These are phyloP conservation scores for Dichomitus squalens DNA, from an alignment of 1,284 basidiomycete genomes.

Conservation along the genomic window DNA sequence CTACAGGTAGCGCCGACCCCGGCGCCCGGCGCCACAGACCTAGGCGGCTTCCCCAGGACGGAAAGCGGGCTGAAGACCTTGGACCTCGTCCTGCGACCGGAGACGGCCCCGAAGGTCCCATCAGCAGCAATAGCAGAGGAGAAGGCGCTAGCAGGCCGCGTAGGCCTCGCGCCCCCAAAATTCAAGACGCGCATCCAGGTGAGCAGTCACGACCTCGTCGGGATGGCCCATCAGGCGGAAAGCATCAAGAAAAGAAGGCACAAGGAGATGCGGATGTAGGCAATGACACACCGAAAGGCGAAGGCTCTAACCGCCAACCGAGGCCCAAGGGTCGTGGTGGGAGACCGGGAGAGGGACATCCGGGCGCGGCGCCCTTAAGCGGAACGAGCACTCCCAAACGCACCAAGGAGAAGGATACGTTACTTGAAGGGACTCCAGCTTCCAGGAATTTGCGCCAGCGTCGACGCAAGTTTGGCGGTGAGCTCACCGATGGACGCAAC, in stretches of 20 bases:
- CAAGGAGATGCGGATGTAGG: neutral
- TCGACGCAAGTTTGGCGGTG: conserved; percentile 17
- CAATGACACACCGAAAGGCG: neutral
- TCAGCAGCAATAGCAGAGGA: neutral
- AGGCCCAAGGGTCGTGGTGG: neutral
- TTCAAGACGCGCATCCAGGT: conserved; percentile 8
- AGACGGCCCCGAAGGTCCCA: neutral
- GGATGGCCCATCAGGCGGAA: conserved; percentile 2
- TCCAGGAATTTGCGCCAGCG: conserved; percentile 8
- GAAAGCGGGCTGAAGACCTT: conserved; percentile 6
- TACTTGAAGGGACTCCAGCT: too few species aligned
- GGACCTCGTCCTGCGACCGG: neutral
- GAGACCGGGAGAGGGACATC: neutral
- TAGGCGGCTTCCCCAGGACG: conserved; percentile 6
- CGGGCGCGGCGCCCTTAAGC: neutral
- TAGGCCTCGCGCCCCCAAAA: conserved; percentile 19
- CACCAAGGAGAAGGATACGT: neutral
- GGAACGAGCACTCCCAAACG: neutral
- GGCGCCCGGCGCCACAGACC: conserved; percentile 1
- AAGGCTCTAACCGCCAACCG: neutral
- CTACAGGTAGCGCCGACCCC: neutral
- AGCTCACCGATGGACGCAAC: conserved; percentile 14
- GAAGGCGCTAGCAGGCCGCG: conserved; percentile 20
- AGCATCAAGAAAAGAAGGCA: neutral
- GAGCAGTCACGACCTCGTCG: conserved; percentile 11